A percentile compares a stretch with the other conserved stretches of the same genome.
Conservation (phyloP, 148 eudicot species). For the Drosera capensis region DNA sequence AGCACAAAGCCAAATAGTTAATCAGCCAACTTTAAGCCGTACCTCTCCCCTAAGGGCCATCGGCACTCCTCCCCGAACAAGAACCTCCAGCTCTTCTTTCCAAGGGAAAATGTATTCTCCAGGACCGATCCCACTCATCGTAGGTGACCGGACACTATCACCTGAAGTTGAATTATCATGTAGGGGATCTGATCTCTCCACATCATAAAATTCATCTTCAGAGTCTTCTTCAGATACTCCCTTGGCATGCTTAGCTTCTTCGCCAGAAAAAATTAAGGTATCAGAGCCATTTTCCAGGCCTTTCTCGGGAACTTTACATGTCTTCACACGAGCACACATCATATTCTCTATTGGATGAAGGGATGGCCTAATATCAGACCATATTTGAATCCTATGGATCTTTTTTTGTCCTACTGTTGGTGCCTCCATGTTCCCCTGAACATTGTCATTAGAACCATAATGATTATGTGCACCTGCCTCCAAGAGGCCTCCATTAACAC, state of each 20-base stretch:
- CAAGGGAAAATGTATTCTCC: constrained; percentile 33
- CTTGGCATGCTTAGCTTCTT: constrained; percentile 36
- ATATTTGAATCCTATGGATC: constrained; percentile 43
- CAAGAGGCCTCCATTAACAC: constrained; percentile 12
- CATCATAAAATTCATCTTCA: constrained; percentile 90
- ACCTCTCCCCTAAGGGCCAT: constrained; percentile 99
- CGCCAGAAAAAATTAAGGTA: constrained; percentile 28
- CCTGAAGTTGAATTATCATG: constrained; percentile 30
- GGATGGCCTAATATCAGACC: constrained; percentile 74
- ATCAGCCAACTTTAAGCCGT: neutral
- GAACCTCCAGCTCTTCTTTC: constrained; percentile 90
- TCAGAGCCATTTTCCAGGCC: constrained; percentile 17
- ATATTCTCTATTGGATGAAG: constrained; percentile 58
- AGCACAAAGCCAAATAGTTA: neutral
- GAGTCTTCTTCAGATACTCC: constrained; percentile 80
- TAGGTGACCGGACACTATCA: constrained; percentile 22
- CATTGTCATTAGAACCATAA: constrained; percentile 16
- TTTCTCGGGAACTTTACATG: constrained; percentile 16
- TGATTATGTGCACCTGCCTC: constrained; percentile 6
- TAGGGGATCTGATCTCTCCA: constrained; percentile 64
- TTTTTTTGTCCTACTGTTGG: constrained; percentile 17
- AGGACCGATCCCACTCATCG: constrained; percentile 9
- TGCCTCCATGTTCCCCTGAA: constrained; percentile 15
- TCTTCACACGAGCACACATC: constrained; percentile 75
- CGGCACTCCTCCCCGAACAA: constrained; percentile 94